Percentiles rank a stretch among this genome's conserved stretches.
phyloP scores from a whole-genome alignment of 768 basidiomycete species.

The Leccinum incarnatum region DNA sequence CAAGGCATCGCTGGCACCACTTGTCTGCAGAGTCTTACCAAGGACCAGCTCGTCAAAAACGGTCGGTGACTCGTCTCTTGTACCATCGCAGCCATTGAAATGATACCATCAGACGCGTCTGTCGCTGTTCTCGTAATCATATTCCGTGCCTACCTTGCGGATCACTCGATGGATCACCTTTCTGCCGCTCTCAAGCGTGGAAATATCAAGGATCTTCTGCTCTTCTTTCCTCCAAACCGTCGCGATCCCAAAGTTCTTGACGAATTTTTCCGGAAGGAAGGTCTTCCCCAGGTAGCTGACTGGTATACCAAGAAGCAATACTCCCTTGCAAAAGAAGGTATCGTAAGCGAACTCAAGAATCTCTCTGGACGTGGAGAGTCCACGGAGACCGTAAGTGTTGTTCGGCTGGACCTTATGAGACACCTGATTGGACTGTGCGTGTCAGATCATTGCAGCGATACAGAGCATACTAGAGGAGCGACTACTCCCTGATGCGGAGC shows the following conservation, averaged over 20 bases:
- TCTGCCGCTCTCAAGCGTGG: conserved; percentile 78
- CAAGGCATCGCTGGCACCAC: conserved; percentile 78
- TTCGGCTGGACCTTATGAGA: not conserved
- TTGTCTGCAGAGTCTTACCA: conserved; percentile 79
- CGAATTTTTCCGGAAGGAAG: conserved; percentile 82
- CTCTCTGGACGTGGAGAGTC: conserved; percentile 69
- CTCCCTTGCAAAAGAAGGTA: conserved; percentile 74
- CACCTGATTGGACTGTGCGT: conserved; percentile 12
- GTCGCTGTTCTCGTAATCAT: conserved; percentile 72
- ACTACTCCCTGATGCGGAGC: conserved; percentile 81
- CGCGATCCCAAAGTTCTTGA: conserved; percentile 73
- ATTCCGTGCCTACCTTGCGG: conserved; percentile 76
- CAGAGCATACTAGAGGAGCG: conserved; percentile 70
- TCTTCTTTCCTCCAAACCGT: conserved; percentile 86
- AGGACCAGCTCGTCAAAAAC: conserved; percentile 95
- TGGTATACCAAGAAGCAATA: conserved; percentile 94
- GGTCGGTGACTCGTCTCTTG: conserved; percentile 41
- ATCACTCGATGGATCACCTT: conserved; percentile 90
- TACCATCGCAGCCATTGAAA: conserved; percentile 7
- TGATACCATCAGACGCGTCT: conserved; percentile 58
- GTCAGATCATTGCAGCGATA: conserved; percentile 73
- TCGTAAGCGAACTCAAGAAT: conserved; percentile 66
- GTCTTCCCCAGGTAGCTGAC: conserved; percentile 77
- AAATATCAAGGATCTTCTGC: conserved; percentile 79
- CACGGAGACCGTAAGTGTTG: conserved; percentile 56